phyloP scores from a whole-genome alignment of 2,329 filamentous ascomycete species.

The Fusarium globosum region DNA sequence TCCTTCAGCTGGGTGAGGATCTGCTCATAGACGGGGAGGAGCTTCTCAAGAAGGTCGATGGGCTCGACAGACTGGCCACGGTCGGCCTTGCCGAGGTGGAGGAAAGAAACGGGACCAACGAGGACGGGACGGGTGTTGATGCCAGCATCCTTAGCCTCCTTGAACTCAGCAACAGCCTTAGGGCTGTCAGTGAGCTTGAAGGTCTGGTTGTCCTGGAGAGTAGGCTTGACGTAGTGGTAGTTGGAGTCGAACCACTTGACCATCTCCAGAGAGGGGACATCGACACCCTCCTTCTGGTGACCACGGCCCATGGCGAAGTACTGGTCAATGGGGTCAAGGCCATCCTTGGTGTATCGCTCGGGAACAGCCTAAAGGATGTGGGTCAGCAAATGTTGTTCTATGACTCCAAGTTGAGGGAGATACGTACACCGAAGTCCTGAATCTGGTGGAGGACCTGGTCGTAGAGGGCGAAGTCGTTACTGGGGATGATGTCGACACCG shows the following conservation, averaged over 20 bases:
- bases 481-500: constrained; percentile 96
- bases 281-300: constrained; percentile 93
- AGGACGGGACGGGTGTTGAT: constrained; percentile 93
- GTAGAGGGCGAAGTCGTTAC: constrained; percentile 99
- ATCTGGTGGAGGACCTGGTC: constrained; percentile 98
- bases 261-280: constrained; percentile 97
- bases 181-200: constrained; percentile 90
- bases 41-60: constrained; percentile 92
- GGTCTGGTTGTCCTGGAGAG: constrained; percentile 94
- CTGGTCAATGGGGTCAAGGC: constrained; percentile 88
- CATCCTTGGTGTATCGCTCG: constrained; percentile 91
- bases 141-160: constrained; percentile 97
- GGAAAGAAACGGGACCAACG: constrained; percentile 96
- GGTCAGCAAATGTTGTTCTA: constrained; percentile 21
- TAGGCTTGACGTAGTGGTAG: constrained; percentile 99
- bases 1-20: constrained; percentile 93
- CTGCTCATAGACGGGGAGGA: constrained; percentile 94
- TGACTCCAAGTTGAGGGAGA: neutral
- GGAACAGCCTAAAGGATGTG: constrained; percentile 75
- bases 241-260: constrained; percentile 99
- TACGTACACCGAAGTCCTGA: constrained; percentile 91
- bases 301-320: constrained; percentile 99
- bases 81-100: constrained; percentile 97
- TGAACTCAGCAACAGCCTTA: constrained; percentile 95
- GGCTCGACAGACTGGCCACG: constrained; percentile 92